A percentile compares a stretch with the other conserved stretches of the same genome.
phyloP scores from a whole-genome alignment of 257 asterid species.

The Solanum bulbocastanum region DNA sequence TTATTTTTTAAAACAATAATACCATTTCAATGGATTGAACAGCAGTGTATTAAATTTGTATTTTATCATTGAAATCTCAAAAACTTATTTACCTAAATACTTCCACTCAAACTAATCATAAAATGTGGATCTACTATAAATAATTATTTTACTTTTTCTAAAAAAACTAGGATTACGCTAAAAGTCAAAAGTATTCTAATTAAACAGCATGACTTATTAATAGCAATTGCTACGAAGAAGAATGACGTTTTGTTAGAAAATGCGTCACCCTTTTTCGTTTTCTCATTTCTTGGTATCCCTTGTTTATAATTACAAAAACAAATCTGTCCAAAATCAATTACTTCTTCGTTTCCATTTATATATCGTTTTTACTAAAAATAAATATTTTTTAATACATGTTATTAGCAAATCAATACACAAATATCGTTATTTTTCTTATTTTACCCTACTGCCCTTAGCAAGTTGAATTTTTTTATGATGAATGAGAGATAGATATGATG shows the following conservation, averaged over 20 bases:
- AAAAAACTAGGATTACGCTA: not conserved
- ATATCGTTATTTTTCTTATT: too few species aligned
- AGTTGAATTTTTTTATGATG: not conserved
- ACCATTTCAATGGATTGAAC: not conserved
- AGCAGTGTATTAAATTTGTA: not conserved
- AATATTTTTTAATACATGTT: too few species aligned
- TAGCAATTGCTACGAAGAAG: not conserved
- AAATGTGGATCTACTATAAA: not conserved
- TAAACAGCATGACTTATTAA: not conserved
- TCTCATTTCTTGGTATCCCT: not conserved
- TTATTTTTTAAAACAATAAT: too few species aligned
- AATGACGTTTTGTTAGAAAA: not conserved
- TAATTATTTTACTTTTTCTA: too few species aligned
- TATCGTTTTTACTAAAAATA: too few species aligned
- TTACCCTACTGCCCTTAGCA: too few species aligned
- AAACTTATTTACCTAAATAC: not conserved
- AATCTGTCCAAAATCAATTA: not conserved
- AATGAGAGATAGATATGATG: not conserved
- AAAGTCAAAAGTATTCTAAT: not conserved
- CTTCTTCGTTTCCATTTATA: not conserved
- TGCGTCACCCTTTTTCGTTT: not conserved
- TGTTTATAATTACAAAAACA: not conserved
- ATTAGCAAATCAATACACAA: not conserved
- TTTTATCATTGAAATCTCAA: not conserved
- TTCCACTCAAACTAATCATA: not conserved